These are phyloP conservation scores for Smittium culicis DNA, from an alignment of 371 early-diverging fungal species.

Conservation along the genomic window DNA sequence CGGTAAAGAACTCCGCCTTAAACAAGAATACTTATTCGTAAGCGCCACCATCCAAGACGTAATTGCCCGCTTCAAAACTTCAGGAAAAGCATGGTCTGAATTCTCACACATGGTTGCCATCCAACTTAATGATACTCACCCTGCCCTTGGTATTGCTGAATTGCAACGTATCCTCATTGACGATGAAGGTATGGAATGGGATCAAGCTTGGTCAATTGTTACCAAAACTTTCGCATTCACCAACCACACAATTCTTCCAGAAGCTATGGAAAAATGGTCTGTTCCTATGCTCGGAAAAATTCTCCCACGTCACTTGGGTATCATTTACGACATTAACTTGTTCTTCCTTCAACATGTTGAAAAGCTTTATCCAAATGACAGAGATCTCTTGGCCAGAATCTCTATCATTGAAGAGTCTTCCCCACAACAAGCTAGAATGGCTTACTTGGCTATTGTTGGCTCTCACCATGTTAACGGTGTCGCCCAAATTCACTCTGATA, in stretches of 20 bases:
- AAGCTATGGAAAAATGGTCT: conserved; percentile 88
- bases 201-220: conserved; percentile 82
- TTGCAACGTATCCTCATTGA: conserved; percentile 76
- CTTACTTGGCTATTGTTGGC: conserved; percentile 46
- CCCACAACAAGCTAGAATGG: conserved; percentile 83
- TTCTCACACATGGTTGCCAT: conserved; percentile 82
- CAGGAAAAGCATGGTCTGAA: conserved; percentile 58
- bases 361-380: conserved; percentile 59
- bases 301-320: conserved; percentile 81
- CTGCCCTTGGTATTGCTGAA: conserved; percentile 70
- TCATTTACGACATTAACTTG: conserved; percentile 89
- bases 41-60: conserved; percentile 74
- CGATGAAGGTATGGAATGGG: conserved; percentile 74
- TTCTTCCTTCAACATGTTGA: conserved; percentile 87
- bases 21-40: conserved; percentile 90
- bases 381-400: conserved; percentile 67
- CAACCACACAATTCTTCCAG: conserved; percentile 90
- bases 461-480: conserved; percentile 90
- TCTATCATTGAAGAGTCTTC: conserved; percentile 78
- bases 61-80: conserved; percentile 77
- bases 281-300: conserved; percentile 75
- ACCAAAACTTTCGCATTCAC: conserved; percentile 80
- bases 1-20: conserved; percentile 81
- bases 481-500: conserved; percentile 75
- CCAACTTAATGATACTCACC: conserved; percentile 79